Evolutionary conservation across 108 stramenopile species (phyloP).

Genomic region (Cylindrotheca closterium): DNA sequence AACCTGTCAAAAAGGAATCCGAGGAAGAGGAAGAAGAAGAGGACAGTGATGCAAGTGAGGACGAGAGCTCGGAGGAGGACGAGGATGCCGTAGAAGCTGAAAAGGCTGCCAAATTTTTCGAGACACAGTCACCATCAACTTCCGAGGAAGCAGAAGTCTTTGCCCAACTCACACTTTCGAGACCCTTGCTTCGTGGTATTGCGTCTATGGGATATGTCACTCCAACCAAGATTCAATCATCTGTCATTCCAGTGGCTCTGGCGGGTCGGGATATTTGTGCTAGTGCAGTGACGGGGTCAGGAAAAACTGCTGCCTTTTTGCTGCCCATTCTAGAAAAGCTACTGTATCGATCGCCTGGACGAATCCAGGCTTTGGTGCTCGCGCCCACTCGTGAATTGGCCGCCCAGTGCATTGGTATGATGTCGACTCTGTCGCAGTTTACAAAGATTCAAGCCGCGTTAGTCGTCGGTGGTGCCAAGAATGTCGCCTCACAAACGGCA

Average conservation of each 20-base stretch:
- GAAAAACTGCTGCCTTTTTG: slow-evolving; percentile 97
- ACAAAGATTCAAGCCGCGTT: slow-evolving; percentile 79
- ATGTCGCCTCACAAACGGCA: slow-evolving; percentile 89
- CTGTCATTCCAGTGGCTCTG: slow-evolving; percentile 90
- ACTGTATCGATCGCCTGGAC: slow-evolving; percentile 75
- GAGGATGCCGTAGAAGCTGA: slow-evolving; percentile 63
- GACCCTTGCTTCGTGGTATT: slow-evolving; percentile 92
- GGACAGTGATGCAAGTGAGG: slow-evolving; percentile 33
- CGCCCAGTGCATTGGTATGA: slow-evolving; percentile 92
- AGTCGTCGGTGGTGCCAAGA: slow-evolving; percentile 95
- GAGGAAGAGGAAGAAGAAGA: slow-evolving; percentile 39
- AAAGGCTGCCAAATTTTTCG: slow-evolving; percentile 79
- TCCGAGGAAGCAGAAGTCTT: slow-evolving; percentile 63
- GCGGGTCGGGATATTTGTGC: slow-evolving; percentile 96
- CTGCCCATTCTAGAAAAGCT: slow-evolving; percentile 94
- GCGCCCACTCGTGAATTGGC: slow-evolving; percentile 96
- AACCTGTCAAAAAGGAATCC: slow-evolving; percentile 14
- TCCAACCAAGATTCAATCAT: slow-evolving; percentile 94
- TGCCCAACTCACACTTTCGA: slow-evolving; percentile 88
- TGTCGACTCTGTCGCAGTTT: slow-evolving; percentile 82
- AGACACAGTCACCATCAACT: slow-evolving; percentile 26
- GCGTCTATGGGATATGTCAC: slow-evolving; percentile 92
- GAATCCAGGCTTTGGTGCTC: slow-evolving; percentile 78
- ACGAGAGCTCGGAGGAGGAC: slow-evolving; percentile 36
- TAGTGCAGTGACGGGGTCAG: slow-evolving; percentile 64